phyloP scores from a whole-genome alignment of 2,329 filamentous ascomycete genomes.

The Nannizzia gypsea region DNA sequence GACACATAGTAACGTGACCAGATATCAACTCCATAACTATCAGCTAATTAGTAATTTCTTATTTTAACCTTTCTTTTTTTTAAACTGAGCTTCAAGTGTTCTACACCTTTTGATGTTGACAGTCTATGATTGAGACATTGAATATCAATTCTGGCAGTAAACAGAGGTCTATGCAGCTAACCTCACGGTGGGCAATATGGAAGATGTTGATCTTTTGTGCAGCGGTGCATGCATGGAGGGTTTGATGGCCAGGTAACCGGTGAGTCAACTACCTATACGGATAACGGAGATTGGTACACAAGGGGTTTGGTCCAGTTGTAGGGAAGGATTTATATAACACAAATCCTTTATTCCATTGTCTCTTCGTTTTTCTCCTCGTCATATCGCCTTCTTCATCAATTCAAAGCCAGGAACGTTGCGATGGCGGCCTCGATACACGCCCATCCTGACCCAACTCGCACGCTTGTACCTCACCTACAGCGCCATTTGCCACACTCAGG shows the following conservation, averaged over 20 bases:
- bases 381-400: neutral
- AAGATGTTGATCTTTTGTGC: too few species aligned
- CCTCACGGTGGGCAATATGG: too few species aligned
- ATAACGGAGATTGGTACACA: neutral
- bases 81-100: too few species aligned
- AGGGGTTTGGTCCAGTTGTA: neutral
- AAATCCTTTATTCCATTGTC: neutral
- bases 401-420: neutral
- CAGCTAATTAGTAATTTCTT: too few species aligned
- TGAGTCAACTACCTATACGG: neutral
- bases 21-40: too few species aligned
- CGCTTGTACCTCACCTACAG: conserved; percentile 21
- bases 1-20: too few species aligned
- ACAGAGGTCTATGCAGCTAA: too few species aligned
- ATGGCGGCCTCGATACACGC: conserved; percentile 9
- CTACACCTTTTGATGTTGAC: too few species aligned
- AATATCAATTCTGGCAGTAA: too few species aligned
- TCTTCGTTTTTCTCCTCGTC: neutral
- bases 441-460: conserved; percentile 8
- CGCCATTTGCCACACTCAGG: conserved; percentile 28
- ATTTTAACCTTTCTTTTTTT: too few species aligned
- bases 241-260: neutral
- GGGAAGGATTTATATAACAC: neutral
- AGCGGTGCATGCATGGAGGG: too few species aligned
- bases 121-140: too few species aligned